Evolutionary conservation across 139 green algal species (phyloP).

Genomic region (Pleodorina starrii): DNA sequence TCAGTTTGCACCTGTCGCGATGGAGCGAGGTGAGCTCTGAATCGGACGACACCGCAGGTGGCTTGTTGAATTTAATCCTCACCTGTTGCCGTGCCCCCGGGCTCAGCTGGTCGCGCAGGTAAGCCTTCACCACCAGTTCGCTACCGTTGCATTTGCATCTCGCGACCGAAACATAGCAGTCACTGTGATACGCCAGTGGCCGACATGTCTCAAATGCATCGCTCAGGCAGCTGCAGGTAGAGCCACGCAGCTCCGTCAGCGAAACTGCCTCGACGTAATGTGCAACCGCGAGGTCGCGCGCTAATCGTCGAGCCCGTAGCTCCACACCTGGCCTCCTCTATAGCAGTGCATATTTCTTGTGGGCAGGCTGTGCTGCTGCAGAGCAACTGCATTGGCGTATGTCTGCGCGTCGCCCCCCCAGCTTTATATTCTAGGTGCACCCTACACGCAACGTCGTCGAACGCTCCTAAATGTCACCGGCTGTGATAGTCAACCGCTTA

Average conservation of each 20-base stretch:
- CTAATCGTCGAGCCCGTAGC: not conserved
- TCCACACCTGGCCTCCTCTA: slow-evolving; percentile 31
- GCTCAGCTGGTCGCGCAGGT: slow-evolving; percentile 12
- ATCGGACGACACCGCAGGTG: not conserved
- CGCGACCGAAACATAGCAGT: slow-evolving; percentile 51
- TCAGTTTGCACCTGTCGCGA: slow-evolving; percentile 51
- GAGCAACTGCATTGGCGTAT: slow-evolving; percentile 37
- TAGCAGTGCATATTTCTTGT: not conserved
- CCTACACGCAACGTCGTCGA: not conserved
- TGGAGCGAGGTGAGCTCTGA: not conserved
- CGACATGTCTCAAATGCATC: slow-evolving; percentile 46
- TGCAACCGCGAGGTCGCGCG: not conserved
- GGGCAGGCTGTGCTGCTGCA: slow-evolving; percentile 40
- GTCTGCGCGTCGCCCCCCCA: not conserved
- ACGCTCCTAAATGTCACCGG: not conserved
- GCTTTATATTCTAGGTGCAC: not conserved
- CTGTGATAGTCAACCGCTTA: not conserved
- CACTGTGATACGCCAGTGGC: slow-evolving; percentile 40
- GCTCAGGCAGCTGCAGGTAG: slow-evolving; percentile 37
- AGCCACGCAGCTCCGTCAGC: not conserved
- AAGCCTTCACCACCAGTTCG: slow-evolving; percentile 46
- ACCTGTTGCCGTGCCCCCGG: slow-evolving; percentile 35
- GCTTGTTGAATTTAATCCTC: not conserved
- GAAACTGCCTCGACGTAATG: slow-evolving; percentile 7
- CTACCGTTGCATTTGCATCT: slow-evolving; percentile 4